Base-by-base conservation (phyloP, 164 flowering plant species). In the Chloranthus sessilifolius region DNA sequence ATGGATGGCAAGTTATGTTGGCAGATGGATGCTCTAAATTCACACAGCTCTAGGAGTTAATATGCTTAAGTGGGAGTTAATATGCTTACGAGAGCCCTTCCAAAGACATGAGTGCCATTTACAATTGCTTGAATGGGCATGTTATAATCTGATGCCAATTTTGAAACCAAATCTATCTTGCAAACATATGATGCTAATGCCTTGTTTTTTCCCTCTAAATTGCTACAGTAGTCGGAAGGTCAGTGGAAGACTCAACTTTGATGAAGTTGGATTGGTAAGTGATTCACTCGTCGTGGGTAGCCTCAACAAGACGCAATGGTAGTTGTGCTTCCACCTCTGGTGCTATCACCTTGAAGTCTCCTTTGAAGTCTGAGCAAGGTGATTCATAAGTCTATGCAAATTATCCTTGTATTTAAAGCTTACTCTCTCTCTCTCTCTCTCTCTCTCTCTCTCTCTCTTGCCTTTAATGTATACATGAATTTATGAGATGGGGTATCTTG, bases 41-140 rank as follows among this genome's bases (percentile, higher is more conserved):
- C 96, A 43, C 78, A 80, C 65, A 80, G 88, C 70, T 81, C 97
- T 5, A 89, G 77, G 60, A 94, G 99, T 70, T 89, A 80, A 51
- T 94, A 94, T 62, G 99, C 99, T 21, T 89, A 96, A 97, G 99
- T 48, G 99, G 89, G 79, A 94, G 99, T 60, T 88, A 95, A 22
- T 95, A 76, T 74, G 99, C 99, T 15, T 89, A 78, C 39, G 95
- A 89, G 55, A 94, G 99, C 74, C 99, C 99, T 49, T 94, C 99
- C 33, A 94, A 94, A 64, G 99, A 94, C 52, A 67, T 94, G 26
- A 74, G 83, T 4, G 95, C 76, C 61, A 89, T 89, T 49, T 89
- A 94, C 52, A 76, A 79, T 66, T 96, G 79, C 40, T 68, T 94
- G 72, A 94, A 89, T 49, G 64, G 95, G 96, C 82, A 84, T 36